Evolutionary conservation across 225 moss, liverwort and hornwort genomes (phyloP).

Genomic region (Sphagnum contortum): DNA sequence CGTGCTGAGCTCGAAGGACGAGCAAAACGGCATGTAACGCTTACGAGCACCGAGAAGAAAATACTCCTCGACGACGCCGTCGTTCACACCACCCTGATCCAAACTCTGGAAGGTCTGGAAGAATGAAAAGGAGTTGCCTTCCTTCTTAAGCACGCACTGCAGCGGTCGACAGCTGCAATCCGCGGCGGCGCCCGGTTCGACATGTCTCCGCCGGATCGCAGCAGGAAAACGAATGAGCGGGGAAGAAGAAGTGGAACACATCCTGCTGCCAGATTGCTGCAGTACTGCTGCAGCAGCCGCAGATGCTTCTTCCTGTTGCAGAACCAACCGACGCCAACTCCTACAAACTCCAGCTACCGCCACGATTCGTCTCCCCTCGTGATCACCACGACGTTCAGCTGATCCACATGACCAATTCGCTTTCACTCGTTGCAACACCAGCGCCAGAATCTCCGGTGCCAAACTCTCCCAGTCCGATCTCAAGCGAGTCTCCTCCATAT

Average conservation of each 20-base stretch:
- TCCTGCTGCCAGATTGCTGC: too few relatives aligned
- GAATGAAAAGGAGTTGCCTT: constrained; percentile 40
- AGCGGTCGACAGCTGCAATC: constrained; percentile 13
- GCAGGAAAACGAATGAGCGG: constrained; percentile 44
- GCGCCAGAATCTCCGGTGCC: constrained; percentile 45
- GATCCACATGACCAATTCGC: background rate
- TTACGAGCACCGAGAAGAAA: constrained; percentile 63
- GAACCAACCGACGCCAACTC: constrained; percentile 51
- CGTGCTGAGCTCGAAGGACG: constrained; percentile 47
- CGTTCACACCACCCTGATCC: background rate
- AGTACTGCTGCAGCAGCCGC: constrained; percentile 3
- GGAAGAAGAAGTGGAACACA: constrained; percentile 1
- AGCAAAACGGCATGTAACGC: constrained; percentile 32
- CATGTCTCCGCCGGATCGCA: constrained; percentile 18
- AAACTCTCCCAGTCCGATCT: constrained; percentile 44
- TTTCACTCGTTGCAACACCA: constrained; percentile 57
- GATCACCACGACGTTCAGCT: constrained; percentile 23
- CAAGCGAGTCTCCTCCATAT: too few relatives aligned
- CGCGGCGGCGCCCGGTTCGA: constrained; percentile 6
- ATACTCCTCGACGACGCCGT: constrained; percentile 39
- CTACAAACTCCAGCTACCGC: constrained; percentile 75
- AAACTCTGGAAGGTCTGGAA: constrained; percentile 27
- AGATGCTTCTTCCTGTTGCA: constrained; percentile 12
- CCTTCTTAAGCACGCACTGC: constrained; percentile 60
- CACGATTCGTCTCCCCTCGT: constrained; percentile 68